phyloP scores from a whole-genome alignment of 2,329 filamentous ascomycete genomes.

The Curvularia sp. region DNA sequence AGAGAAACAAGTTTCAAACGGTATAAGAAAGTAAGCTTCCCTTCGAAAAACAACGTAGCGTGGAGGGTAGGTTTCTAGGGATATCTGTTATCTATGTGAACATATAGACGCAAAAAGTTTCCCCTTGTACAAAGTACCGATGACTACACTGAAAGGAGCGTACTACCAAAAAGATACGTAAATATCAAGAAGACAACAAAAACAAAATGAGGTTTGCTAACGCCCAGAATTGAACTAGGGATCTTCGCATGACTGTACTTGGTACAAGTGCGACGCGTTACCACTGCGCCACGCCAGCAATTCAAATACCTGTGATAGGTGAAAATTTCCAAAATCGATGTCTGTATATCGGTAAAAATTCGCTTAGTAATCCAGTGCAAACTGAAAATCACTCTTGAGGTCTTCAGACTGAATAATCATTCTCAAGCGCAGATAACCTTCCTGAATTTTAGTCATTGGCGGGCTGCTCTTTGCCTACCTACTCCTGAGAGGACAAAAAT shows the following conservation, averaged over 20 bases:
- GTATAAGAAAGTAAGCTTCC: not conserved
- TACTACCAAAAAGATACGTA: not conserved
- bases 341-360: not conserved
- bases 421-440: too few relatives aligned
- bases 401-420: too few relatives aligned
- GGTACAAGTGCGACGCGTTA: constrained; percentile 28
- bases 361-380: too few relatives aligned
- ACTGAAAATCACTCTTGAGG: too few relatives aligned
- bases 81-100: not conserved
- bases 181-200: not conserved
- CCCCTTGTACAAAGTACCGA: not conserved
- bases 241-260: constrained; percentile 17
- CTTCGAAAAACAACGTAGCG: not conserved
- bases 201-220: not conserved
- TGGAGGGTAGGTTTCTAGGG: not conserved
- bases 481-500: too few relatives aligned
- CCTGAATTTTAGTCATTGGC: too few relatives aligned
- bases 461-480: too few relatives aligned
- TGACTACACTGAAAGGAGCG: not conserved
- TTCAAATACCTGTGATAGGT: not conserved
- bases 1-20: not conserved
- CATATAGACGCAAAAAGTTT: not conserved
- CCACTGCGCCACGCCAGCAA: constrained; percentile 18
- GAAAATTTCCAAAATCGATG: not conserved
- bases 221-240: constrained; percentile 21